These are phyloP conservation scores for Alternaria solani DNA, from an alignment of 2,329 filamentous ascomycete species.

Conservation along the genomic window DNA sequence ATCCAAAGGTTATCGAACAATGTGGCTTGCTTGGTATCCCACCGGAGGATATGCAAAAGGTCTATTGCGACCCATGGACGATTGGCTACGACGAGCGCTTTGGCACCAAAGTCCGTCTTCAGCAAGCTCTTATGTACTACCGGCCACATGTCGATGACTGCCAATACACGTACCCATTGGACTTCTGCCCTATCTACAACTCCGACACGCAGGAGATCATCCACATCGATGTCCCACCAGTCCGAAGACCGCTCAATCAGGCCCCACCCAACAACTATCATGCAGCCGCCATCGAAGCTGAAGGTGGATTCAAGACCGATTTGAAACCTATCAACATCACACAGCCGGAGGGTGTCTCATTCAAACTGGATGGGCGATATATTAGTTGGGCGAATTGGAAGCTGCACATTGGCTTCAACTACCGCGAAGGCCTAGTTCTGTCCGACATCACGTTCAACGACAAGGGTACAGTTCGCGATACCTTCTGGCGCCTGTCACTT, in stretches of 20 bases:
- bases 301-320: constrained; percentile 78
- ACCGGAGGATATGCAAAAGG: constrained; percentile 87
- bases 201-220: constrained; percentile 79
- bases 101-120: constrained; percentile 77
- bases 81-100: constrained; percentile 94
- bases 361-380: constrained; percentile 75
- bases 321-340: constrained; percentile 89
- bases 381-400: constrained; percentile 94
- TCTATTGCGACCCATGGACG: constrained; percentile 96
- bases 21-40: constrained; percentile 84
- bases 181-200: constrained; percentile 94
- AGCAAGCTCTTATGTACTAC: constrained; percentile 97
- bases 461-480: constrained; percentile 74
- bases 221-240: constrained; percentile 81
- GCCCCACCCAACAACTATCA: constrained; percentile 81
- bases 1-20: constrained; percentile 89
- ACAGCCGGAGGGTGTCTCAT: constrained; percentile 88
- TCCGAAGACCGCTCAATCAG: constrained; percentile 77
- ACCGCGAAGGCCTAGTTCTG: constrained; percentile 87
- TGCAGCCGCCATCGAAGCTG: constrained; percentile 72
- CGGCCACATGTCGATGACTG: constrained; percentile 83
- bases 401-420: constrained; percentile 93
- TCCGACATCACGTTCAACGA: constrained; percentile 92
- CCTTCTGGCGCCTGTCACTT: constrained; percentile 89
- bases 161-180: constrained; percentile 89